Conservation (phyloP, 768 basidiomycete genomes). For the Suillus spraguei region DNA sequence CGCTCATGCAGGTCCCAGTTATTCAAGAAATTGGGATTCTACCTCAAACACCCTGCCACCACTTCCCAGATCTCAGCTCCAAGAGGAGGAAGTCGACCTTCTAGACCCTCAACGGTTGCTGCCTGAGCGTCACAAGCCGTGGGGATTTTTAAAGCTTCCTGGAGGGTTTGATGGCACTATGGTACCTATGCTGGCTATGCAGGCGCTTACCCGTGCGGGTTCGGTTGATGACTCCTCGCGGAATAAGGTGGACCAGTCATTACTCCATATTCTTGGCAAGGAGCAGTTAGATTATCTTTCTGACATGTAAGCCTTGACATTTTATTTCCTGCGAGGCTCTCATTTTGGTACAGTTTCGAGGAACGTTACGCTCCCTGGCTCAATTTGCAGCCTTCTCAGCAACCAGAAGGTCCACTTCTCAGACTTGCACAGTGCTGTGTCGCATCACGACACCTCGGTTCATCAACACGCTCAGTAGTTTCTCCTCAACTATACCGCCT, state of each 20-base stretch:
- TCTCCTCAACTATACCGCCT: constrained; percentile 44
- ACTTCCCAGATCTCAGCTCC: constrained; percentile 19
- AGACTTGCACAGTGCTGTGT: constrained; percentile 49
- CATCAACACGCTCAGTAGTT: constrained; percentile 35
- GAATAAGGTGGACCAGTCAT: constrained; percentile 27
- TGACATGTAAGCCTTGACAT: constrained; percentile 35
- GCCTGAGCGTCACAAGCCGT: constrained; percentile 36
- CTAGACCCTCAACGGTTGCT: constrained; percentile 39
- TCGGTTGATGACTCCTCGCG: constrained; percentile 25
- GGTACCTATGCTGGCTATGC: constrained; percentile 49
- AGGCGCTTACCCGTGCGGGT: constrained; percentile 38
- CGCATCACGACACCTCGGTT: constrained; percentile 46
- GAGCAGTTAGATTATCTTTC: constrained; percentile 40
- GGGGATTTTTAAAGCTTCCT: constrained; percentile 42
- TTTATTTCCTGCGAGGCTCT: background rate
- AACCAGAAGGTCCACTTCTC: constrained; percentile 36
- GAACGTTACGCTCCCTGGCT: constrained; percentile 48
- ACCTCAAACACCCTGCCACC: constrained; percentile 18
- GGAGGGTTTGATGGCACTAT: constrained; percentile 45
- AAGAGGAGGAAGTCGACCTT: constrained; percentile 32
- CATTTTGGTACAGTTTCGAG: constrained; percentile 38
- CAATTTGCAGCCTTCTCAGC: constrained; percentile 36
- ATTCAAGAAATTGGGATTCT: constrained; percentile 25
- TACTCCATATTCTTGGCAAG: constrained; percentile 35
- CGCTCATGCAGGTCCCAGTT: constrained; percentile 15